Evolutionary conservation across 2,329 filamentous ascomycete genomes (phyloP).

Genomic region (Fonsecaea multimorphosa): DNA sequence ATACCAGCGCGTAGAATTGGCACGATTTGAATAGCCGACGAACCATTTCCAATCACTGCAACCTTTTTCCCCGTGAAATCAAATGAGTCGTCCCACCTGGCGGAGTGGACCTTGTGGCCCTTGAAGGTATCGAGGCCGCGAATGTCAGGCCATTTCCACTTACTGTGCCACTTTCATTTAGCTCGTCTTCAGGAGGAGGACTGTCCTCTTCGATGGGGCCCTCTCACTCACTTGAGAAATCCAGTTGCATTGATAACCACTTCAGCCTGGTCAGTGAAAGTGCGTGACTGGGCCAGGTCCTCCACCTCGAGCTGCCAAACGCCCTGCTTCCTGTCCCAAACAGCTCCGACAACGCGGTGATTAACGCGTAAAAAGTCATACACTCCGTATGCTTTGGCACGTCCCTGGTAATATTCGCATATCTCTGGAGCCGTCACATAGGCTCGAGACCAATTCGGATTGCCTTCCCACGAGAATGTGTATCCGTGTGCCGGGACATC

Average conservation of each 20-base stretch:
- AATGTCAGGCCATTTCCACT: conserved; percentile 43
- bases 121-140: conserved; percentile 39
- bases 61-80: conserved; percentile 60
- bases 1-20: conserved; percentile 47
- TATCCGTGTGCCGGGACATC: conserved; percentile 10
- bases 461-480: conserved; percentile 53
- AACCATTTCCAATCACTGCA: conserved; percentile 54
- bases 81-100: conserved; percentile 56
- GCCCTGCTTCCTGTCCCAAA: conserved; percentile 60
- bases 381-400: not conserved
- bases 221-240: conserved; percentile 54
- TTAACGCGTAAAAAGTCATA: conserved; percentile 29
- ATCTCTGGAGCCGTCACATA: conserved; percentile 63
- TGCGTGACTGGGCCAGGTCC: conserved; percentile 37
- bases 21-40: conserved; percentile 40
- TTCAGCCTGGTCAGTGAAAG: conserved; percentile 46
- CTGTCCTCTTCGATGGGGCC: not conserved
- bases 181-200: not conserved
- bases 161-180: conserved; percentile 16
- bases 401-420: not conserved
- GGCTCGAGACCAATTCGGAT: conserved; percentile 70
- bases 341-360: conserved; percentile 60
- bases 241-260: conserved; percentile 64
- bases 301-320: conserved; percentile 60
- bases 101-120: conserved; percentile 41